Evolutionary conservation across 2,329 filamentous ascomycete genomes (phyloP).

Genomic region (Pseudocercospora cruenta): DNA sequence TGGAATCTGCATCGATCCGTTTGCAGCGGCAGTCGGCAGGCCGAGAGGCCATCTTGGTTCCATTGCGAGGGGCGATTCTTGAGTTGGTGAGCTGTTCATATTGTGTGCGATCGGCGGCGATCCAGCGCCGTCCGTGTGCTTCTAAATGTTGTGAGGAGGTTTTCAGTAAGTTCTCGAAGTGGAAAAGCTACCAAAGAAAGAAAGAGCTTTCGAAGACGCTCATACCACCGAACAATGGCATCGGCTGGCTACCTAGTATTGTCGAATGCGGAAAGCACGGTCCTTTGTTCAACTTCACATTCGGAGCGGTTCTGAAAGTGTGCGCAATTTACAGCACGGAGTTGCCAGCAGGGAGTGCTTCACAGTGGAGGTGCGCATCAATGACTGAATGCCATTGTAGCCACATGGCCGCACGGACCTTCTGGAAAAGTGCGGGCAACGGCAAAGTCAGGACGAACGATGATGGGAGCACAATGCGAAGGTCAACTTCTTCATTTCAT

Average conservation of each 20-base stretch:
- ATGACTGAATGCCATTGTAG: neutral
- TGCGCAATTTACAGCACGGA: neutral
- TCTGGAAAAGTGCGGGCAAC: neutral
- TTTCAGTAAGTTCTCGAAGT: neutral
- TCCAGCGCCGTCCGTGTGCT: neutral
- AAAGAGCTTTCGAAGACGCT: neutral
- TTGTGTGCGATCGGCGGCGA: neutral
- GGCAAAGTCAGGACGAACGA: neutral
- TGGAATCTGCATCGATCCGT: neutral
- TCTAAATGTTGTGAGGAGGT: neutral
- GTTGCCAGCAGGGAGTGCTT: neutral
- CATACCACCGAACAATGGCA: neutral
- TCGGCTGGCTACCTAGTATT: neutral
- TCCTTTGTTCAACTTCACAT: neutral
- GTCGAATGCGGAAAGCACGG: neutral
- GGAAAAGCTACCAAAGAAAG: conserved; percentile 1
- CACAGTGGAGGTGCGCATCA: neutral
- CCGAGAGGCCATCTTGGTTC: conserved; percentile 2
- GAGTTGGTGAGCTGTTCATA: neutral
- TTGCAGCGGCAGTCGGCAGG: neutral
- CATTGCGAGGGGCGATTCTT: neutral
- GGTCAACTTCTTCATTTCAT: neutral
- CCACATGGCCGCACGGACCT: neutral
- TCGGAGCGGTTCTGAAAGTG: neutral
- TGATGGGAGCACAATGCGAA: neutral